Evolutionary conservation across 257 asterid species (phyloP).

Genomic region (Solanum chiquidenum): DNA sequence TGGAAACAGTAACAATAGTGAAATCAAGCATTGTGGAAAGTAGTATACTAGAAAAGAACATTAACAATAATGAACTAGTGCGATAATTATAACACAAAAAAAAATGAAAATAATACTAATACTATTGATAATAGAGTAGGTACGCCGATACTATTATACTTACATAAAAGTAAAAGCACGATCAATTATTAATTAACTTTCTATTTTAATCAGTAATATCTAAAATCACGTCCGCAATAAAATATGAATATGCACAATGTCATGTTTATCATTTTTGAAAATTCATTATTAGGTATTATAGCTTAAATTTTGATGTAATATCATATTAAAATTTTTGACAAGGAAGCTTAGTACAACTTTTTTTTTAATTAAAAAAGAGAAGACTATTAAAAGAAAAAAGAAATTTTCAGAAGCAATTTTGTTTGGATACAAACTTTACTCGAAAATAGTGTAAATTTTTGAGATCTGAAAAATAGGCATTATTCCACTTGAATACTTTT

Average conservation of each 20-base stretch:
- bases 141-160: too few relatives aligned
- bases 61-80: too few relatives aligned
- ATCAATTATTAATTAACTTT: neutral
- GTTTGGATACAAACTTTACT: neutral
- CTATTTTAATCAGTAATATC: too few relatives aligned
- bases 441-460: neutral
- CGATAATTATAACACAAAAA: neutral
- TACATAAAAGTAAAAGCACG: neutral
- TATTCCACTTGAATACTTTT: neutral
- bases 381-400: too few relatives aligned
- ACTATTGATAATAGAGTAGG: fast-evolving
- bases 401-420: too few relatives aligned
- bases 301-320: too few relatives aligned
- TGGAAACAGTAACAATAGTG: neutral
- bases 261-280: too few relatives aligned
- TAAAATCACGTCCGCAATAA: too few relatives aligned
- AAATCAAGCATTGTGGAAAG: neutral
- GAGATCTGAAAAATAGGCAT: neutral
- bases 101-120: neutral
- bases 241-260: neutral
- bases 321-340: neutral
- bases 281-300: neutral
- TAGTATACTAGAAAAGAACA: too few relatives aligned
- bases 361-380: too few relatives aligned
- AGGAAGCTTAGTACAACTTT: neutral